A percentile compares a stretch with the other conserved stretches of the same genome.
These are phyloP conservation scores for Cercis canadensis DNA, from an alignment of 306 rosid species.

Conservation along the genomic window DNA sequence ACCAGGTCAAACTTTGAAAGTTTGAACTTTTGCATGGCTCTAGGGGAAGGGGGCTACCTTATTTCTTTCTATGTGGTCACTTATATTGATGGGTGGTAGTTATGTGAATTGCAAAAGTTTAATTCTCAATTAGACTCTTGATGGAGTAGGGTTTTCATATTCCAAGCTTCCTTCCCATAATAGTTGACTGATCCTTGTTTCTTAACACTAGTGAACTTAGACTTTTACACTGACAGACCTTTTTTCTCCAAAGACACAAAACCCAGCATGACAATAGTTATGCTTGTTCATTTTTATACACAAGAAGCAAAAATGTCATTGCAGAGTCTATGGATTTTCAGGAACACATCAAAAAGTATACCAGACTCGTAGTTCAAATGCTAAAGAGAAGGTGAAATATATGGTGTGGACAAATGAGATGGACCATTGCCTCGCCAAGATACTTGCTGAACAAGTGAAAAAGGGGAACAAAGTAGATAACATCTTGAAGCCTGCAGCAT, in stretches of 20 bases:
- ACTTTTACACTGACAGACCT: neutral
- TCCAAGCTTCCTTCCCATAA: neutral
- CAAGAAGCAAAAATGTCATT: constrained; percentile 27
- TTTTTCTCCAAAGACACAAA: neutral
- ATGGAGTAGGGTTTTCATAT: neutral
- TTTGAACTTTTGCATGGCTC: too few species aligned
- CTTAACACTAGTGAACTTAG: neutral
- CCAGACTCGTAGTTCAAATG: constrained; percentile 50
- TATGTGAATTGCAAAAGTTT: too few species aligned
- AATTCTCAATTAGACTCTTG: neutral
- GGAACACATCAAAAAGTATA: constrained; percentile 49
- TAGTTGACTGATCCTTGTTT: neutral
- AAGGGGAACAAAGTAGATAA: constrained; percentile 60
- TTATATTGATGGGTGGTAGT: too few species aligned
- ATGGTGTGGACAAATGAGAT: constrained; percentile 60
- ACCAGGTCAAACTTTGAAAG: too few species aligned
- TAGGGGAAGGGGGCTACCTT: too few species aligned
- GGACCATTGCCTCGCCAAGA: constrained; percentile 57
- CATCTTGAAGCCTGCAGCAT: constrained; percentile 58
- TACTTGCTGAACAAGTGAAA: constrained; percentile 57
- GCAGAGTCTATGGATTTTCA: constrained; percentile 37
- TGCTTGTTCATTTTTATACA: constrained; percentile 23
- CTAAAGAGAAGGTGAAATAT: constrained; percentile 51
- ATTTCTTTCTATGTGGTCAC: too few species aligned
- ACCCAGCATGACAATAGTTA: constrained; percentile 5